phyloP scores from a whole-genome alignment of 192 early-diverging fungal genomes.

The Ambispora gerdemannii region DNA sequence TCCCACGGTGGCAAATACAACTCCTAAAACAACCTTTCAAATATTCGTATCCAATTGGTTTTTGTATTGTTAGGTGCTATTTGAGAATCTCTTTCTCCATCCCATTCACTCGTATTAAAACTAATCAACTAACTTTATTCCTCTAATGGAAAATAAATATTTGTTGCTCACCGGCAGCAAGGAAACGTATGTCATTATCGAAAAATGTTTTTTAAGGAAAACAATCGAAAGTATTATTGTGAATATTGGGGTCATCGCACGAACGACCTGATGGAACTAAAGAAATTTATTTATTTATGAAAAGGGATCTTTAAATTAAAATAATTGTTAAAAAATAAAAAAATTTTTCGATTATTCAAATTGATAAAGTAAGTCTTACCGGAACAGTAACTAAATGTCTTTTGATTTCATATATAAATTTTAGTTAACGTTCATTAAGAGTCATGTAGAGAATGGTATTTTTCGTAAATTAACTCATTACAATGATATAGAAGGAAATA shows the following conservation, averaged over 20 bases:
- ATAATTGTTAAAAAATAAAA: too few relatives aligned
- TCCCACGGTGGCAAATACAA: constrained; percentile 77
- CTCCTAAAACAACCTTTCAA: constrained; percentile 65
- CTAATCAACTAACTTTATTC: too few relatives aligned
- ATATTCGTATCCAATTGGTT: constrained; percentile 38
- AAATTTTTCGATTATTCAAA: too few relatives aligned
- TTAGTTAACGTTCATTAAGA: background rate
- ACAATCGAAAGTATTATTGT: constrained; percentile 66
- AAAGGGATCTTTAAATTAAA: too few relatives aligned
- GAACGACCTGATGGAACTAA: constrained; percentile 77
- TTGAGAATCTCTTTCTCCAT: too few relatives aligned
- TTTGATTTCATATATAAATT: background rate
- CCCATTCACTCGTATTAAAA: too few relatives aligned
- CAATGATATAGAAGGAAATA: background rate
- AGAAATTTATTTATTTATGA: too few relatives aligned
- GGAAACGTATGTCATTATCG: constrained; percentile 56
- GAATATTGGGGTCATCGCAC: constrained; percentile 79
- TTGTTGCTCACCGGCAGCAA: constrained; percentile 51
- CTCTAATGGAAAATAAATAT: too few relatives aligned
- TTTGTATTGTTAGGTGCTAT: too few relatives aligned
- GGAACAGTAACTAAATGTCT: constrained; percentile 31
- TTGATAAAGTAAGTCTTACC: constrained; percentile 15
- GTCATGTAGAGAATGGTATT: too few relatives aligned
- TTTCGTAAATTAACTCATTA: too few relatives aligned
- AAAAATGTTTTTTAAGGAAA: constrained; percentile 55